Base-by-base conservation (phyloP, 495 filamentous ascomycete species). In the Penicillium ochrochloron region DNA sequence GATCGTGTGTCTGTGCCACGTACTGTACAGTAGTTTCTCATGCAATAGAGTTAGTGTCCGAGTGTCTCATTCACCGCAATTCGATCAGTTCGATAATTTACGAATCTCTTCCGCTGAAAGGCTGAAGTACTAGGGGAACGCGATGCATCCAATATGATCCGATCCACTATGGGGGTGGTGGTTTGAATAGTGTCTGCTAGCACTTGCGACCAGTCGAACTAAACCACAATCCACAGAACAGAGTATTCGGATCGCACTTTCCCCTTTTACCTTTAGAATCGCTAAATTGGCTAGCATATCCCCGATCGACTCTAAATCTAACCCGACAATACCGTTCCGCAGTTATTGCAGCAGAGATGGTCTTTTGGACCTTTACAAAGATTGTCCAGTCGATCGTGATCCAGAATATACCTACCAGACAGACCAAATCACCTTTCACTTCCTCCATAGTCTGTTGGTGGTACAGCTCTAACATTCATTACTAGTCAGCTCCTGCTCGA, bases 391-490 rank as follows among this genome's bases (percentile, higher is more conserved):
- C 39, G 15, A 42, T 19, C 41, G 17, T 44, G 17, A n/a, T 15
- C 41, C 3, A 4, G 12, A 44, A 5, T 15, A 17, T 19, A 44
- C 41, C 41, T 19, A 19, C n/a, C 35, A 9, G 15, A 44, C 15
- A 44, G 6, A 7, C 25, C 25, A 4, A 33, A 33, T 5, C 31
- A 7, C 31, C 6, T 12, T 23, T 8, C 21, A 17, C 42, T 12
- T 48, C 6, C 3, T 48, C 12, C 9, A 48, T 3, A 9, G 19
- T 12, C 19, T 19, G 42, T 23, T 19, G 50, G 62, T 57, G 33
- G 42, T 29, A 66, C 63, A 62, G 59, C 54, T 41, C 55, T 60
- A 41, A 53, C n/a, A n/a, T n/a, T n/a, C n/a, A 33, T 41, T 5
- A 3, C 12, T 41, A 41, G 37, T 42, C n/a, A 42, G 39, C 1